A percentile compares a stretch with the other conserved stretches of the same genome.
Conservation (phyloP, 2,329 filamentous ascomycete species). For the Talaromyces sp. region DNA sequence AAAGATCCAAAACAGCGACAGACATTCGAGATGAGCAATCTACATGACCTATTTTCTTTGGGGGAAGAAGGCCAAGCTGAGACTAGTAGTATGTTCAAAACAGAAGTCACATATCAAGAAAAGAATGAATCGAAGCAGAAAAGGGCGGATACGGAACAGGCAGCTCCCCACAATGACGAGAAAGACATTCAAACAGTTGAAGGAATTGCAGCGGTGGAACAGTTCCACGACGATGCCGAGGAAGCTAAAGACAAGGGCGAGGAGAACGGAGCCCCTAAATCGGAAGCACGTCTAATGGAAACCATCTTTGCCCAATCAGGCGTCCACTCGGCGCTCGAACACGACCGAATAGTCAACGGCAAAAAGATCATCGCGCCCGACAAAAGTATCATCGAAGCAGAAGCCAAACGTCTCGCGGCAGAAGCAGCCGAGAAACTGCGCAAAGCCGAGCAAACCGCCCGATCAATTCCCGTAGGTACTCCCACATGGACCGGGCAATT, state of each 20-base stretch:
- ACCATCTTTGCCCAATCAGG: constrained; percentile 81
- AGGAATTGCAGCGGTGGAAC: constrained; percentile 61
- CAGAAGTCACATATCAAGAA: constrained; percentile 63
- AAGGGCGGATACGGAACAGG: not conserved
- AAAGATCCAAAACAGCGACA: constrained; percentile 91
- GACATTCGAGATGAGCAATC: constrained; percentile 80
- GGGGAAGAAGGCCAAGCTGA: constrained; percentile 68
- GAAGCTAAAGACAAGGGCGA: constrained; percentile 6
- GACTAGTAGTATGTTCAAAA: constrained; percentile 79
- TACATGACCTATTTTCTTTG: constrained; percentile 87
- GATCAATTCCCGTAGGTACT: constrained; percentile 69
- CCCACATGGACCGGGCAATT: constrained; percentile 91
- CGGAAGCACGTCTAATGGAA: constrained; percentile 74
- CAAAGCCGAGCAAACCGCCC: constrained; percentile 66
- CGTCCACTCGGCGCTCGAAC: constrained; percentile 86
- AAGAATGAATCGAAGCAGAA: constrained; percentile 20
- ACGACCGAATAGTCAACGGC: constrained; percentile 83
- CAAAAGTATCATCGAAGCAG: constrained; percentile 69
- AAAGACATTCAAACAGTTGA: constrained; percentile 50
- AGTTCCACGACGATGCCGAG: constrained; percentile 51
- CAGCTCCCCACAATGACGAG: constrained; percentile 28
- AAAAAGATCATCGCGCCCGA: constrained; percentile 68
- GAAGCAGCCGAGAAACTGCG: constrained; percentile 72
- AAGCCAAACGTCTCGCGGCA: constrained; percentile 73
- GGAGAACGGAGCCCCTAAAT: constrained; percentile 29